Evolutionary conservation across 148 eudicot genomes (phyloP).

Genomic region (Silene conica): DNA sequence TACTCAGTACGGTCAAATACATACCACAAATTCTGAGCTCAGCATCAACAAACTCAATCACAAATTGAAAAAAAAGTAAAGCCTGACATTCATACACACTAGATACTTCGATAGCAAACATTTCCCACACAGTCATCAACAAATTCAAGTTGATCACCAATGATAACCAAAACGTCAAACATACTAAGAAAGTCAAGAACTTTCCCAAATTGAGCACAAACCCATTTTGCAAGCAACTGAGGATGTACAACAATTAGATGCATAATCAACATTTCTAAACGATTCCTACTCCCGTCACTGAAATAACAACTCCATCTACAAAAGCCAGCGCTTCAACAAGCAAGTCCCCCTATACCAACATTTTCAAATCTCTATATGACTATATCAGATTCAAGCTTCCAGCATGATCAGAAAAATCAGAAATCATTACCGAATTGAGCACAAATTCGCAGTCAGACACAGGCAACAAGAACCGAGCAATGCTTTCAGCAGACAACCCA

Average conservation of each 20-base stretch:
- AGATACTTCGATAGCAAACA: neutral
- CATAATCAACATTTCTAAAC: neutral
- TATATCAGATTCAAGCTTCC: neutral
- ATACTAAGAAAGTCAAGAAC: neutral
- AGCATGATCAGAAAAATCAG: constrained; percentile 1
- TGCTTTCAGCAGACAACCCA: constrained; percentile 75
- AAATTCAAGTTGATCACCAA: neutral
- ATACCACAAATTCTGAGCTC: neutral
- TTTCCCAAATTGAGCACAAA: neutral
- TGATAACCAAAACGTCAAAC: neutral
- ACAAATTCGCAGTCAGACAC: constrained; percentile 87
- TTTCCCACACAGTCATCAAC: neutral
- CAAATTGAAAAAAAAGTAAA: neutral
- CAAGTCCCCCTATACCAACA: neutral
- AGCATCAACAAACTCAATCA: neutral
- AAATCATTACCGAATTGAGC: constrained; percentile 63
- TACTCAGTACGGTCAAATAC: neutral
- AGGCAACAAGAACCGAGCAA: constrained; percentile 70
- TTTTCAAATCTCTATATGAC: neutral
- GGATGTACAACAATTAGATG: neutral
- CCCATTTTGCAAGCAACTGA: neutral
- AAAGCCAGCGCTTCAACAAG: neutral
- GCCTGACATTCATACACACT: neutral
- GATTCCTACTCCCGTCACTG: constrained; percentile 4
- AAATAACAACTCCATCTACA: neutral